Base-by-base conservation (phyloP, 139 green algal genomes). In the Chlorella vulgaris region DNA sequence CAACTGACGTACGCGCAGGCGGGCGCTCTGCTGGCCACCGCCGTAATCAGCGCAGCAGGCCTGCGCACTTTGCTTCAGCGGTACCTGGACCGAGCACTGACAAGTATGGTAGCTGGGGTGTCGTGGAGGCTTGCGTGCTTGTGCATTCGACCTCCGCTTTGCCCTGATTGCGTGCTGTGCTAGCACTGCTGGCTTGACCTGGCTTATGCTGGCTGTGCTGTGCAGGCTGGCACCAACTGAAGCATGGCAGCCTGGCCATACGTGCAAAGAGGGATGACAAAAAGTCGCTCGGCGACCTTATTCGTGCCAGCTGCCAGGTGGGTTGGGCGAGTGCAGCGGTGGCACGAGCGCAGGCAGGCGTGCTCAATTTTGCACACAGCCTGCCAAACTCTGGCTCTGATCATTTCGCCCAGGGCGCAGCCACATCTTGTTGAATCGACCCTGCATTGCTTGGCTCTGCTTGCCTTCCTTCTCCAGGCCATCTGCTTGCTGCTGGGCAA, bases 211-310 rank as follows among this genome's bases (percentile, higher is more conserved):
- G n/a, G n/a, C n/a, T n/a, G n/a, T n/a, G n/a, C n/a, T n/a, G n/a
- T n/a, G n/a, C 71, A 79, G 73, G 43, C 38, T 87, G 83, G 83
- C 43, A 87, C 42, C 66, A 76, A 39, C 40, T 84, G 24, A 87
- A 87, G 83, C 83, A 87, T 43, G 77, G 77, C 36, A 58, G 50
- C 63, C 53, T 67, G 47, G 61, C 69, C 4, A 42, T 47, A 36
- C 62, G 61, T 4, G 42, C 33, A 35, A 83, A 73, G 0, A 74
- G 58, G 28, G 31, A 60, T 2, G 51, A 84, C 7, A 86, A 65
- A 35, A 43, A 40, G 15, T 42, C 50, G 26, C 29, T 73, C 7
- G 63, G 65, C 0, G 55, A 80, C 29, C 50, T 86, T 5, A 75
- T 86, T 7, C 63, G 74, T 1, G 38, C 61, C 29, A 82, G 83